These are phyloP conservation scores for Tuber calosporum DNA, from an alignment of 495 filamentous ascomycete species.

Conservation along the genomic window DNA sequence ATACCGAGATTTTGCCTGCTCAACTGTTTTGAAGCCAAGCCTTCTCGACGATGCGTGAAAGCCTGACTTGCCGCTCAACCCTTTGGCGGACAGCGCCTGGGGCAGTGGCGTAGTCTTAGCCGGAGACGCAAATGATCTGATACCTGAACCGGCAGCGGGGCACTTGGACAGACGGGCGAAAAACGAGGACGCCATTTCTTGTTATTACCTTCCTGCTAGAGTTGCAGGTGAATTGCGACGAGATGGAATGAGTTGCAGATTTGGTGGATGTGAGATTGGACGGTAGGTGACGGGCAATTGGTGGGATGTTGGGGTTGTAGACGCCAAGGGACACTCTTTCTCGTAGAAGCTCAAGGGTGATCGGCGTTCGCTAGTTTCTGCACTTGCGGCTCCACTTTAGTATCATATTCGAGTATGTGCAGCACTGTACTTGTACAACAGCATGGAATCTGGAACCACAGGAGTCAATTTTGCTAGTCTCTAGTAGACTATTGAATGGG, in stretches of 20 bases:
- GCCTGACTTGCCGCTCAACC: not conserved
- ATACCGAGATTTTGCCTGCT: slow-evolving; percentile 40
- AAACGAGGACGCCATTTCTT: not conserved
- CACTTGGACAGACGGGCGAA: not conserved
- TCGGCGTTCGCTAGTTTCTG: not conserved
- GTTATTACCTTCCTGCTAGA: not conserved
- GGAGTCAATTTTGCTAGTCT: not conserved
- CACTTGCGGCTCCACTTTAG: not conserved
- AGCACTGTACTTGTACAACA: not conserved
- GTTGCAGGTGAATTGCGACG: not conserved
- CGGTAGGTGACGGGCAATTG: not conserved
- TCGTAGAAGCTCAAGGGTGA: not conserved
- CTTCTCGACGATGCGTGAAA: slow-evolving; percentile 11
- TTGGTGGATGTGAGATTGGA: not conserved
- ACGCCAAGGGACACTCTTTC: not conserved
- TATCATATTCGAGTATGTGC: too few species aligned
- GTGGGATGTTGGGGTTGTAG: not conserved
- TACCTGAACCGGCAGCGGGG: not conserved
- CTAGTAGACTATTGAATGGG: too few species aligned
- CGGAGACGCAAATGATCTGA: not conserved
- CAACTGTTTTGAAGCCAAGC: slow-evolving; percentile 33
- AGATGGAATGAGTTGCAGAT: not conserved
- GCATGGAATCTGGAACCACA: not conserved
- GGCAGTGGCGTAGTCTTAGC: not conserved
- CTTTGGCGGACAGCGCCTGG: not conserved